Percentiles rank a stretch among this genome's conserved stretches.
Conservation (phyloP, 257 asterid species). For the Perilla frutescens region DNA sequence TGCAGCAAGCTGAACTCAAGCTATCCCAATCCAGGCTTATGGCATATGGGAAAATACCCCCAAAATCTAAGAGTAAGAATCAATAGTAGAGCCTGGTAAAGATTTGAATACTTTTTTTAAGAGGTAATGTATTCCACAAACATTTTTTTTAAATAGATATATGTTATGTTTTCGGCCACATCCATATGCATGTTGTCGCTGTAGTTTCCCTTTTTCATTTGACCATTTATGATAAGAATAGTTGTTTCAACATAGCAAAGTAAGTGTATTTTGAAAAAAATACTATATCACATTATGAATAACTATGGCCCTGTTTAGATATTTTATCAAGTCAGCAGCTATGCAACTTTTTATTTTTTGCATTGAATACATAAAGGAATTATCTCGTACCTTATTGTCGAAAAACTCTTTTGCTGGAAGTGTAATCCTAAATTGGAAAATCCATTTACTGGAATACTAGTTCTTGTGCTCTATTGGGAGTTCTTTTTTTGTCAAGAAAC, state of each 20-base stretch:
- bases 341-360: too few species aligned
- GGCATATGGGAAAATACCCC: slow-evolving; percentile 62
- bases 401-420: neutral
- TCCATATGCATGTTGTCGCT: neutral
- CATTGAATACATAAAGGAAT: neutral
- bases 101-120: slow-evolving; percentile 8
- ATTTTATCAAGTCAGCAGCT: neutral
- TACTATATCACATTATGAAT: neutral
- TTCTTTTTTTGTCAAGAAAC: neutral
- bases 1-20: slow-evolving; percentile 57
- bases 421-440: neutral
- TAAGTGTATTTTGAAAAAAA: neutral
- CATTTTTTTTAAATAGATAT: too few species aligned
- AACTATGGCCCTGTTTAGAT: neutral
- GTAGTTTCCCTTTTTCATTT: neutral
- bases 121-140: slow-evolving; percentile 13
- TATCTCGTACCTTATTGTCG: neutral
- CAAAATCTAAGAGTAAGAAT: slow-evolving; percentile 63
- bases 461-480: neutral
- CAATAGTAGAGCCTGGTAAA: slow-evolving; percentile 32
- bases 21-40: slow-evolving; percentile 49
- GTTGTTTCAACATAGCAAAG: neutral
- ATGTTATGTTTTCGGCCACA: neutral
- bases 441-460: neutral
- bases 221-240: slow-evolving; percentile 7